Conservation (phyloP, 1,284 basidiomycete genomes). For the Wallemia hederae region DNA sequence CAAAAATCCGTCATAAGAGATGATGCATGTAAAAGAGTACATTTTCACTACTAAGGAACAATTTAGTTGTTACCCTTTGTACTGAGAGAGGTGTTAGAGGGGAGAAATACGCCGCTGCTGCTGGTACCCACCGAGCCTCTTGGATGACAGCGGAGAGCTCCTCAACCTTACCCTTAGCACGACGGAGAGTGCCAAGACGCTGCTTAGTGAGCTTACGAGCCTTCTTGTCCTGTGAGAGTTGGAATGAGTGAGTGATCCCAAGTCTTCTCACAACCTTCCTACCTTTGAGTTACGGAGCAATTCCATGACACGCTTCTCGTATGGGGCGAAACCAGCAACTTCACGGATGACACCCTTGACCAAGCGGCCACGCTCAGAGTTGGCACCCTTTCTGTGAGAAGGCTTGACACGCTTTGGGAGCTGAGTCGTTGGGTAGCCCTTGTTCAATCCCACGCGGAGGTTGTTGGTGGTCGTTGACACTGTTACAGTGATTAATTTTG, state of each 20-base stretch:
- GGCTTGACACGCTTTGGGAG: constrained; percentile 53
- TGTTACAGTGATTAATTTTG: neutral
- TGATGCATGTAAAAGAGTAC: neutral
- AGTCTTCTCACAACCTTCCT: neutral
- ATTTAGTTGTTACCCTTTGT: neutral
- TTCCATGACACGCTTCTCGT: constrained; percentile 97
- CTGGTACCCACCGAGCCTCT: constrained; percentile 37
- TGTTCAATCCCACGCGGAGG: constrained; percentile 67
- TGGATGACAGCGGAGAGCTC: constrained; percentile 72
- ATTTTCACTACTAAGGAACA: neutral
- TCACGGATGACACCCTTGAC: constrained; percentile 74
- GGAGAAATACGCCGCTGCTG: constrained; percentile 14
- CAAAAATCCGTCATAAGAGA: neutral
- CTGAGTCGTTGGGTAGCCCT: constrained; percentile 70
- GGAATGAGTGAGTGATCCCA: neutral
- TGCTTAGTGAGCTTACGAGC: constrained; percentile 81
- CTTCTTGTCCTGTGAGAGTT: constrained; percentile 53
- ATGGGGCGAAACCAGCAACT: constrained; percentile 91
- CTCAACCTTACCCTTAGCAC: constrained; percentile 91
- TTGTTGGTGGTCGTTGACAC: constrained; percentile 13
- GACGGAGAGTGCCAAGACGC: constrained; percentile 75
- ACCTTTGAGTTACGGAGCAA: constrained; percentile 96
- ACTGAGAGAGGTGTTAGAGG: neutral
- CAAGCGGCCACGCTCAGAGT: constrained; percentile 60
- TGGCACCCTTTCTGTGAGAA: constrained; percentile 70